Conservation (phyloP, 1,284 basidiomycete species). For the Marasmius oreades region DNA sequence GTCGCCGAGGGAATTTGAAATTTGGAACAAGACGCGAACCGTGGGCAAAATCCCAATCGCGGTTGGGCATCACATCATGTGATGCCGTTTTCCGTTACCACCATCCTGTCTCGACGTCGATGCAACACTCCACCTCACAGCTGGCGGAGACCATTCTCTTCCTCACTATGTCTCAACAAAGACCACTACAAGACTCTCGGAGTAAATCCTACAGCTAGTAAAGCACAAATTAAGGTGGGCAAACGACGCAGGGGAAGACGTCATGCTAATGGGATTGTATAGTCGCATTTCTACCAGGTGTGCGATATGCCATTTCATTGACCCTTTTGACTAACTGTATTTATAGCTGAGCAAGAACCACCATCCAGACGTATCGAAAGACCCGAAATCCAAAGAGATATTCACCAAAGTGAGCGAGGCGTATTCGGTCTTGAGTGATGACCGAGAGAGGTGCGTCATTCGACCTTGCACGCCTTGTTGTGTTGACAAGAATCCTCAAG, state of each 20-base stretch:
- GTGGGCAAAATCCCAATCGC: neutral
- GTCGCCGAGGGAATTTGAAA: neutral
- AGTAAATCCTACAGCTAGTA: constrained; percentile 34
- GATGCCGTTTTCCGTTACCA: constrained; percentile 1
- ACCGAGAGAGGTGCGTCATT: constrained; percentile 33
- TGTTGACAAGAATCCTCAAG: constrained; percentile 7
- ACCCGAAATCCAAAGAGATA: constrained; percentile 32
- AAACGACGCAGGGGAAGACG: too few relatives aligned
- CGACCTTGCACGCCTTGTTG: neutral
- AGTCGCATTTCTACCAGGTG: constrained; percentile 45
- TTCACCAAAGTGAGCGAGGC: constrained; percentile 39
- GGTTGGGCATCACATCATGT: neutral
- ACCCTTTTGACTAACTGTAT: too few relatives aligned
- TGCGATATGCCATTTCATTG: neutral
- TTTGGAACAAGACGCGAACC: neutral
- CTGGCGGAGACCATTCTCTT: constrained; percentile 6
- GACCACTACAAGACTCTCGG: constrained; percentile 43
- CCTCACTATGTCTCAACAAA: neutral
- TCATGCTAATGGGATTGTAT: neutral
- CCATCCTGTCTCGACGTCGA: neutral
- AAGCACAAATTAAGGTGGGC: constrained; percentile 42
- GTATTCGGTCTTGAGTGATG: constrained; percentile 37
- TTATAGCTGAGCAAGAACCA: constrained; percentile 40
- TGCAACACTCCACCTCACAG: neutral
- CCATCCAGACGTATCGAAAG: constrained; percentile 43